Conservation (phyloP, 345 rosid genomes). For the Eucalyptus camaldulensis region DNA sequence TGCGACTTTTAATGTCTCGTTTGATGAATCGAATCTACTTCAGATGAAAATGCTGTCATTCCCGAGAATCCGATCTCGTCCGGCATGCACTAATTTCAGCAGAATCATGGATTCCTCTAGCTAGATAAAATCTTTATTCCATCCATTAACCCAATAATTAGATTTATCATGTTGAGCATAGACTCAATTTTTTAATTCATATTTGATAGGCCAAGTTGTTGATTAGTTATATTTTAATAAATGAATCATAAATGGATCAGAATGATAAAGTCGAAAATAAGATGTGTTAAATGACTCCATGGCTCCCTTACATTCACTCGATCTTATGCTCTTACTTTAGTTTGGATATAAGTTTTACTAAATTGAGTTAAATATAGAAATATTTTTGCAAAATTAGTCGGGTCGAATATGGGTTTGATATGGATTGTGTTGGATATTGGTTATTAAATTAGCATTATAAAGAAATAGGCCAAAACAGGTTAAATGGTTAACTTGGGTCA, state of each 20-base stretch:
- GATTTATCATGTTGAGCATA: too few species aligned
- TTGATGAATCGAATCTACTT: background rate
- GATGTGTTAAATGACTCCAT: too few species aligned
- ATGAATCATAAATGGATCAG: too few species aligned
- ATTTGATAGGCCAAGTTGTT: background rate
- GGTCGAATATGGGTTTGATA: background rate
- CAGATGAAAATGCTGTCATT: background rate
- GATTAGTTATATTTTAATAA: too few species aligned
- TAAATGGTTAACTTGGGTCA: background rate
- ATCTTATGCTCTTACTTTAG: background rate
- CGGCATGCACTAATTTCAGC: too few species aligned
- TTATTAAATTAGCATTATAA: too few species aligned
- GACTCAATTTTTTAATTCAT: too few species aligned
- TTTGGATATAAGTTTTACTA: too few species aligned
- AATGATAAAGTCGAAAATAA: background rate
- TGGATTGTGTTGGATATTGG: background rate
- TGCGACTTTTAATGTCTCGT: background rate
- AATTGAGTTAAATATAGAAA: too few species aligned
- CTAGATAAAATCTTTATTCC: background rate
- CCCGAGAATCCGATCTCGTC: background rate
- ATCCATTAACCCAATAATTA: background rate
- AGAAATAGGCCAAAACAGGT: background rate
- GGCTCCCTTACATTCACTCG: background rate
- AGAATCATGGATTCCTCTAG: background rate
- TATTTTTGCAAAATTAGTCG: rapidly evolving